These are phyloP conservation scores for Salix caprea DNA, from an alignment of 345 rosid species.

Conservation along the genomic window DNA sequence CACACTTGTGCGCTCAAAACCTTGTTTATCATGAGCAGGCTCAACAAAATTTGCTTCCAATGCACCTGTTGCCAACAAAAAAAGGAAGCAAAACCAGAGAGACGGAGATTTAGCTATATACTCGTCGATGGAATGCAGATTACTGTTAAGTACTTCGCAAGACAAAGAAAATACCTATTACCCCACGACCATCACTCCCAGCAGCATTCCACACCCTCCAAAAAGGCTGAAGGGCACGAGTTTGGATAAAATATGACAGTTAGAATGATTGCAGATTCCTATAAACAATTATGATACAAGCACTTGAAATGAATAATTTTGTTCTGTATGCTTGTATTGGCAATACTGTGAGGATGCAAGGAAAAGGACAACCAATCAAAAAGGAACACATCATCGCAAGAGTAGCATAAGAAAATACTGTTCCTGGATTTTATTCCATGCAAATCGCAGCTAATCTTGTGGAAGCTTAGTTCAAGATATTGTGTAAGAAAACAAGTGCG, in stretches of 20 bases:
- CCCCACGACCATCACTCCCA: conserved; percentile 80
- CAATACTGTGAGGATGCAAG: neutral
- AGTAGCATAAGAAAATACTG: too few relatives aligned
- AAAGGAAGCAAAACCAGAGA: neutral
- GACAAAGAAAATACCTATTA: conserved; percentile 42
- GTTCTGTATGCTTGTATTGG: too few relatives aligned
- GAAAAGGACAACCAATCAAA: neutral
- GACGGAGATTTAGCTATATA: too few relatives aligned
- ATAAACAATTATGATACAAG: too few relatives aligned
- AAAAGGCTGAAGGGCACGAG: conserved; percentile 49
- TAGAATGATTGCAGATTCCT: too few relatives aligned
- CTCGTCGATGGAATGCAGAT: too few relatives aligned
- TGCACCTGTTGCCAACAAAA: conserved; percentile 31
- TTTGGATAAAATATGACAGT: too few relatives aligned
- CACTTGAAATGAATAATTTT: too few relatives aligned
- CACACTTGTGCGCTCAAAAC: conserved; percentile 63
- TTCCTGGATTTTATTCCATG: neutral
- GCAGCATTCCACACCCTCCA: conserved; percentile 89
- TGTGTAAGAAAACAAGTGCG: too few relatives aligned
- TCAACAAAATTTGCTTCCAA: conserved; percentile 77
- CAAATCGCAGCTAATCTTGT: neutral
- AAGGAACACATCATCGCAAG: too few relatives aligned
- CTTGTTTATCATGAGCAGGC: conserved; percentile 86
- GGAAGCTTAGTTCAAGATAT: too few relatives aligned
- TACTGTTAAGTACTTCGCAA: neutral